These are phyloP conservation scores for Leucogyrophana mollusca DNA, from an alignment of 768 basidiomycete species.

Conservation along the genomic window DNA sequence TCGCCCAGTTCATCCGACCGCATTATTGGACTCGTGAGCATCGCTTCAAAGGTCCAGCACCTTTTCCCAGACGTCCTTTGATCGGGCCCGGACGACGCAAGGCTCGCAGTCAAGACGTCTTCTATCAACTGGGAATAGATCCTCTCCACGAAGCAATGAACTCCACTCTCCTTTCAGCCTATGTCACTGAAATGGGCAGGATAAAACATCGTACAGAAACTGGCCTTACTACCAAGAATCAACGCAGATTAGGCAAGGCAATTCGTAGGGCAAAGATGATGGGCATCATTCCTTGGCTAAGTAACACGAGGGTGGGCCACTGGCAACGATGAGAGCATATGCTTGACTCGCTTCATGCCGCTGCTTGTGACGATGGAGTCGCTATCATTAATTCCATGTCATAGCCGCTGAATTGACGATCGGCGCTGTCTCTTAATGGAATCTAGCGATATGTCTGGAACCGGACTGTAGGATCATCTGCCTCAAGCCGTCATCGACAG, in stretches of 20 bases:
- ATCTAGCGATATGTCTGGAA: too few species aligned
- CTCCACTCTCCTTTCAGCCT: slow-evolving; percentile 52
- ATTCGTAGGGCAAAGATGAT: slow-evolving; percentile 89
- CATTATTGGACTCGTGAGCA: slow-evolving; percentile 40
- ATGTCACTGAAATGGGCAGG: slow-evolving; percentile 77
- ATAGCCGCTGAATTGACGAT: too few species aligned
- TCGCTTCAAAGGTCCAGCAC: slow-evolving; percentile 24
- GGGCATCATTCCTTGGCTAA: slow-evolving; percentile 71
- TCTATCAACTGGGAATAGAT: slow-evolving; percentile 70
- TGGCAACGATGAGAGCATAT: neutral
- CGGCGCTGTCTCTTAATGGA: too few species aligned
- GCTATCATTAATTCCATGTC: neutral
- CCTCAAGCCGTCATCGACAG: too few species aligned
- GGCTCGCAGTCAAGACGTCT: slow-evolving; percentile 61
- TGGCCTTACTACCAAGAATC: slow-evolving; percentile 72
- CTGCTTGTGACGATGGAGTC: neutral
- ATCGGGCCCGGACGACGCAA: slow-evolving; percentile 57
- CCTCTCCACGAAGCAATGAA: slow-evolving; percentile 71
- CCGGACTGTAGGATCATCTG: too few species aligned
- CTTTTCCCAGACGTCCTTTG: slow-evolving; percentile 29
- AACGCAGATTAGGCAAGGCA: slow-evolving; percentile 78
- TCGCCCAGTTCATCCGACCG: slow-evolving; percentile 47
- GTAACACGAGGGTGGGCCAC: slow-evolving; percentile 21
- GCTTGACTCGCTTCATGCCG: neutral
- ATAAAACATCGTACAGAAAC: slow-evolving; percentile 71